These are phyloP conservation scores for Cryphonectria parasitica DNA, from an alignment of 2,329 filamentous ascomycete species.

Conservation along the genomic window DNA sequence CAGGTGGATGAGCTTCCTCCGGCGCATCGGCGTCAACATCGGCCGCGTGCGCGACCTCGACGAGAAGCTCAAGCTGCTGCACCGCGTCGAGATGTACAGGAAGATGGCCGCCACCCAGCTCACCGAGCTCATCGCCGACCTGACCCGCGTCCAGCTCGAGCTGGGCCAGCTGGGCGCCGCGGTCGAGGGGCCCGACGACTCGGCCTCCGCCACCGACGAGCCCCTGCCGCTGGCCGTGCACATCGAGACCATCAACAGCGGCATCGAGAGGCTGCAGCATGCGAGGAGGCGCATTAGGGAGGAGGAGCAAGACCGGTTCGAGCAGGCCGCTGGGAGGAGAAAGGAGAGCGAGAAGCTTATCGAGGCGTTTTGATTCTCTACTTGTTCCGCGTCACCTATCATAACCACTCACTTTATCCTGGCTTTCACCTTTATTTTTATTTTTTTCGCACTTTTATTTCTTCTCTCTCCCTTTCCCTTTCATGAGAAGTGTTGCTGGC, in stretches of 20 bases:
- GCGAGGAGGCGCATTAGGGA: slow-evolving; percentile 63
- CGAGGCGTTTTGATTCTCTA: slow-evolving; percentile 35
- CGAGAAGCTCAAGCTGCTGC: slow-evolving; percentile 65
- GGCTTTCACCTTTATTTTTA: too few relatives aligned
- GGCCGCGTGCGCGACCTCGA: slow-evolving; percentile 63
- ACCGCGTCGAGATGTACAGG: slow-evolving; percentile 68
- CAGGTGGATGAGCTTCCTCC: slow-evolving; percentile 70
- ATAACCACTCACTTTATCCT: neutral
- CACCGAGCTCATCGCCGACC: slow-evolving; percentile 69
- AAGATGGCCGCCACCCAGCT: slow-evolving; percentile 69
- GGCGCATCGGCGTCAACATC: slow-evolving; percentile 71
- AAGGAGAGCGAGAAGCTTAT: slow-evolving; percentile 49
- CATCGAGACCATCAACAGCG: slow-evolving; percentile 73
- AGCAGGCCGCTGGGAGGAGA: slow-evolving; percentile 54
- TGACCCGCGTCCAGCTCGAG: slow-evolving; percentile 72
- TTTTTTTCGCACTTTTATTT: too few relatives aligned
- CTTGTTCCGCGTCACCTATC: neutral
- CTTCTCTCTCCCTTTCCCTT: too few relatives aligned
- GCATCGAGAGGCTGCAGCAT: slow-evolving; percentile 71
- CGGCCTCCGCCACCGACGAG: slow-evolving; percentile 42
- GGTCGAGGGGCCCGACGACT: slow-evolving; percentile 67
- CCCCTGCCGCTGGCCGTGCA: slow-evolving; percentile 72
- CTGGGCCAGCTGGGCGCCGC: slow-evolving; percentile 73
- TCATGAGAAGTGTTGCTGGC: neutral
- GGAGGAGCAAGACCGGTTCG: slow-evolving; percentile 62